Evolutionary conservation across 495 filamentous ascomycete genomes (phyloP).

Genomic region (Hyaloscypha hepaticicola): DNA sequence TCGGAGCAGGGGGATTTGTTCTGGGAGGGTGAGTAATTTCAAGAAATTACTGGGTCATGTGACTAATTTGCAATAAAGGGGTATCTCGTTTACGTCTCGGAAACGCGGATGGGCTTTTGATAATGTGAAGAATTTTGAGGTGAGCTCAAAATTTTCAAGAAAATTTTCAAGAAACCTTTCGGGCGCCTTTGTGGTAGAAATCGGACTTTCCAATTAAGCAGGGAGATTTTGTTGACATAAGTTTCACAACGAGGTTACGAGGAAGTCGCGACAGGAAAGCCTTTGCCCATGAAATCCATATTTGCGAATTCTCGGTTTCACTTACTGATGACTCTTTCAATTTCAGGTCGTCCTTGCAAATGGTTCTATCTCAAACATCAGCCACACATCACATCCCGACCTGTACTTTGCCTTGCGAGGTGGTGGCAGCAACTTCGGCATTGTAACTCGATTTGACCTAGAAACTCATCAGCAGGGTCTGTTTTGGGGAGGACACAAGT

Average conservation of each 20-base stretch:
- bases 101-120: conserved; percentile 24
- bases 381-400: conserved; percentile 41
- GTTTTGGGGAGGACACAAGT: conserved; percentile 4
- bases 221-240: no score
- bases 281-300: no score
- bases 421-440: conserved; percentile 51
- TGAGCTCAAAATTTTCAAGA: conserved; percentile 28
- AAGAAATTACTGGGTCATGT: conserved; percentile 30
- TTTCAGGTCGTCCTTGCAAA: conserved; percentile 52
- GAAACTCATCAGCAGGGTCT: conserved; percentile 40
- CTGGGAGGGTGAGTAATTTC: conserved; percentile 43
- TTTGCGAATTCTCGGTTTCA: no score
- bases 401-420: conserved; percentile 55
- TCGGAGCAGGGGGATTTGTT: conserved; percentile 57
- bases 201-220: no score
- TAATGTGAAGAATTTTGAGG: conserved; percentile 16
- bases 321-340: not conserved
- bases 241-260: no score
- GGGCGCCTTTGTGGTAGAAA: conserved; percentile 33
- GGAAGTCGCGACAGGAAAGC: no score
- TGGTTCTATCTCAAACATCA: conserved; percentile 49
- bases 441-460: conserved; percentile 54
- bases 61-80: conserved; percentile 27
- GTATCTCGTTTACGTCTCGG: conserved; percentile 34
- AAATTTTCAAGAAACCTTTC: conserved; percentile 4